Conservation (phyloP, 2,329 filamentous ascomycete genomes). For the Xylariaceae sp. region DNA sequence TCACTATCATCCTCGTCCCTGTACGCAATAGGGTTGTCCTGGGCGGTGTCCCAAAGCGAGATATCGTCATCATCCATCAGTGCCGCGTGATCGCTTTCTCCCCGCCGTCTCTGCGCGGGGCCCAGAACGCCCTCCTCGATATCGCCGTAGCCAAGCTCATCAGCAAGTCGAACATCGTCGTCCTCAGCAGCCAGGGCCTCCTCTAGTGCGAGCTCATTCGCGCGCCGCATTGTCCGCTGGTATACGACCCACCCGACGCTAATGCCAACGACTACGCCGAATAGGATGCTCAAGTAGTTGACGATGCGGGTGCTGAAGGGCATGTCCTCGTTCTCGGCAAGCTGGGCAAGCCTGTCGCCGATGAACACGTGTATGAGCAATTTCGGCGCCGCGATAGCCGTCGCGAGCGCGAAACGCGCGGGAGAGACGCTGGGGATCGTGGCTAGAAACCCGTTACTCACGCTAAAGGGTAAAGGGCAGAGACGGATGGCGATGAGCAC, state of each 20-base stretch:
- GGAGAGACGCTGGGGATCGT: conserved; percentile 87
- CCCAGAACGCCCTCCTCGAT: conserved; percentile 41
- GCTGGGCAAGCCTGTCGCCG: conserved; percentile 72
- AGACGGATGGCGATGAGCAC: conserved; percentile 88
- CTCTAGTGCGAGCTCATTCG: conserved; percentile 52
- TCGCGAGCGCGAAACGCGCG: conserved; percentile 72
- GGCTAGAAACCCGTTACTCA: conserved; percentile 90
- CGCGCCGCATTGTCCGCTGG: conserved; percentile 60
- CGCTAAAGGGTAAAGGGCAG: conserved; percentile 86
- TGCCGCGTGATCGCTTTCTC: conserved; percentile 48
- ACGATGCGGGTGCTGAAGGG: conserved; percentile 69
- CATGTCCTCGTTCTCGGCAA: conserved; percentile 87
- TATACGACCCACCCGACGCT: conserved; percentile 84
- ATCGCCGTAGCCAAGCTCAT: conserved; percentile 39
- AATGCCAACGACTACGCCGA: conserved; percentile 67
- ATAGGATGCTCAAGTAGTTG: conserved; percentile 76
- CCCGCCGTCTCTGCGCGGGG: conserved; percentile 25
- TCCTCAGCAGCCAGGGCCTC: conserved; percentile 27
- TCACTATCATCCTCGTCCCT: conserved; percentile 18
- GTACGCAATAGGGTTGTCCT: conserved; percentile 11
- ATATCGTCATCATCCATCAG: conserved; percentile 58
- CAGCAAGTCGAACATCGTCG: conserved; percentile 2
- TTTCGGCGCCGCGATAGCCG: conserved; percentile 77
- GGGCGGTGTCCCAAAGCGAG: conserved; percentile 48
- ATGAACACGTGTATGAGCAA: conserved; percentile 91